Base-by-base conservation (phyloP, 1,284 basidiomycete genomes). In the Cryptococcus sp. region DNA sequence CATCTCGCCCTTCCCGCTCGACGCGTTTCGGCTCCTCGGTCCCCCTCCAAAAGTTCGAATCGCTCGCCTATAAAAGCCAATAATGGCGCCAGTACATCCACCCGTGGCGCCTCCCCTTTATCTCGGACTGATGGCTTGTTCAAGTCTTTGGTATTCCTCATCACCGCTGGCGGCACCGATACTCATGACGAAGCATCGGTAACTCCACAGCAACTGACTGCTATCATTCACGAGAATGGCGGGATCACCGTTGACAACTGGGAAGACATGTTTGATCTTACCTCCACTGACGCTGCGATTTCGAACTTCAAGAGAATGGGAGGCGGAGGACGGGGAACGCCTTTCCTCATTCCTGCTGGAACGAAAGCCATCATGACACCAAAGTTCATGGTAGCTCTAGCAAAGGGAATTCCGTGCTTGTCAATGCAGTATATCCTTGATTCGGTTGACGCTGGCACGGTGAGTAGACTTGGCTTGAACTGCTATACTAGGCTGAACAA, bases 351-450 rank as follows among this genome's bases (percentile, higher is more conserved):
- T 69, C 80, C 91, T 23, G 65, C 91, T 16, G 84, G 88, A 0
- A 84, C 88, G 61, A 81, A 84, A 26, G 72, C 80, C 8, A 83
- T 81, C 58, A 83, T 85, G 58, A 93, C 89, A 60, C 82, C 87
- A 4, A 93, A 93, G 73, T 91, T 85, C 68, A 80, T 94, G 51
- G 82, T 87, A 5, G 89, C 91, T 6, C 81, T 95, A 29, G 90
- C 89, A 0, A 79, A 92, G 26, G 92, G 92, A 6, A 86, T 95
- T 49, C 93, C 92, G 0, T 91, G 90, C 66, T 69, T 95, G n/a
- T 83, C 83, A 0, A 73, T 82, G 4, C 77, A 82, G 3, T 93
- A 87, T 83, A 58, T 91, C 17, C 67, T 81, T 11, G 80, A 82
- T 22, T 41, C 54, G n/a, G 40, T 58, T 5, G 43, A 52, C 1